Evolutionary conservation across 768 basidiomycete genomes (phyloP), one percentile per base, ranked within the genome.

Genomic region (Botryobasidium botryosum): DNA sequence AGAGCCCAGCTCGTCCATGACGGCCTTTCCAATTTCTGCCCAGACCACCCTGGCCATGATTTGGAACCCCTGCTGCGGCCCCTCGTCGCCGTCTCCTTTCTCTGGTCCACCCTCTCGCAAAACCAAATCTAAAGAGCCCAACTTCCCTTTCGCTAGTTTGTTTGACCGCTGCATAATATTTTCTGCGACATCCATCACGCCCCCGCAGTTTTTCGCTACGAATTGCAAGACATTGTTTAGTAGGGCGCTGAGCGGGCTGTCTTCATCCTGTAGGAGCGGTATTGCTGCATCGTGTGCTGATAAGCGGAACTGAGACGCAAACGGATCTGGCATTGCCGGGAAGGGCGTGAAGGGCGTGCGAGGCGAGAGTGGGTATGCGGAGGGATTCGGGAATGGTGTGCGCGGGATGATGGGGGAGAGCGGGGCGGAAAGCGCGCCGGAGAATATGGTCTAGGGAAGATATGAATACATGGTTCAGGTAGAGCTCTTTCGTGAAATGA

Each of bases 11-110:
- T 92, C 86, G 48, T 79, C 76, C 68, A 84, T 78, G 39, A 99
- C 73, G 0, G 83, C 71, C 33, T 68, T 65, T 1, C 77, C 81
- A 17, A 92, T 61, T 61, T 91, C 87, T 7, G 77, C 77, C 83
- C 88, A 92, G 4, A 97, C 66, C 6, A 92, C 82, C 53, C 84
- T 80, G 0, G 79, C 74, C 66, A 96, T 72, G 43, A 97, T 77
- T 49, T 86, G 73, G 57, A 90, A 96, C 0, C 75, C 72, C 20
- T 66, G 43, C 21, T 20, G 31, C n/a, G n/a, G n/a, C 23, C 41
- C 55, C 53, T 21, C 27, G 40, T n/a, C 15, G 20, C 13, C 39
- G 29, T 31, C 50, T 45, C 58, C 53, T 35, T 64, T 28, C 31
- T 33, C 31, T 17, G 31, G 31, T 33, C 32, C 37, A 39, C 37